Evolutionary conservation across 1,284 basidiomycete species (phyloP).

Genomic region (Trametes polyzona): DNA sequence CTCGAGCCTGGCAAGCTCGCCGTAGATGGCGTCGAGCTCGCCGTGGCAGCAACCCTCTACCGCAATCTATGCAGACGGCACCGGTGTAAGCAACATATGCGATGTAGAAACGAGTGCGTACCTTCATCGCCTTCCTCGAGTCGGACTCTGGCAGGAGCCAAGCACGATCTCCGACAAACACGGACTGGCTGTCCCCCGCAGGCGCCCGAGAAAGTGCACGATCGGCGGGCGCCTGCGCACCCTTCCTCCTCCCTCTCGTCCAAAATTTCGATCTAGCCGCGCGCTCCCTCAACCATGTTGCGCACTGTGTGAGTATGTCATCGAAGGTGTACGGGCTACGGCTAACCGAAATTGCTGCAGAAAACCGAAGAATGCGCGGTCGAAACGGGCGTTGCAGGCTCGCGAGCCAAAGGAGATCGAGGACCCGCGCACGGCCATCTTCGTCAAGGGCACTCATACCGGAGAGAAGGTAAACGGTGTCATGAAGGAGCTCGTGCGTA

Average conservation of each 20-base stretch:
- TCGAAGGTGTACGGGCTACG: not conserved
- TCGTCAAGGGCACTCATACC: slow-evolving; percentile 88
- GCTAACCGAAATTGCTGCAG: slow-evolving; percentile 43
- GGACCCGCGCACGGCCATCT: slow-evolving; percentile 82
- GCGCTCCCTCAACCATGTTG: slow-evolving; percentile 34
- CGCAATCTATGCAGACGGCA: slow-evolving; percentile 23
- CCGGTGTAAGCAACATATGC: not conserved
- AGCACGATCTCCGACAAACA: too few species aligned
- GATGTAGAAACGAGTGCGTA: not conserved
- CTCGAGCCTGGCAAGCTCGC: slow-evolving; percentile 72
- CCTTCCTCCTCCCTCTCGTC: slow-evolving; percentile 8
- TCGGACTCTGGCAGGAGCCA: too few species aligned
- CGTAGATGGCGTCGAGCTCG: slow-evolving; percentile 85
- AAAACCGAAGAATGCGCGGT: slow-evolving; percentile 96
- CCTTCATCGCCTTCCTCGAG: too few species aligned
- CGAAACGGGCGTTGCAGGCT: slow-evolving; percentile 91
- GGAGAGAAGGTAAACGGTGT: slow-evolving; percentile 81
- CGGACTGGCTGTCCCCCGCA: too few species aligned
- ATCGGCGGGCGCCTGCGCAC: slow-evolving; percentile 10
- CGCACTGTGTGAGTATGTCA: slow-evolving; percentile 41
- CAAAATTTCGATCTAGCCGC: slow-evolving; percentile 8
- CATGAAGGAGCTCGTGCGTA: slow-evolving; percentile 87
- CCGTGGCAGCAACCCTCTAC: slow-evolving; percentile 95
- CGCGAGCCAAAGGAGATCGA: slow-evolving; percentile 91
- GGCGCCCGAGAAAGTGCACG: slow-evolving; percentile 6